Base-by-base conservation (phyloP, 2,329 filamentous ascomycete genomes). In the Talaromyces rugulosus region DNA sequence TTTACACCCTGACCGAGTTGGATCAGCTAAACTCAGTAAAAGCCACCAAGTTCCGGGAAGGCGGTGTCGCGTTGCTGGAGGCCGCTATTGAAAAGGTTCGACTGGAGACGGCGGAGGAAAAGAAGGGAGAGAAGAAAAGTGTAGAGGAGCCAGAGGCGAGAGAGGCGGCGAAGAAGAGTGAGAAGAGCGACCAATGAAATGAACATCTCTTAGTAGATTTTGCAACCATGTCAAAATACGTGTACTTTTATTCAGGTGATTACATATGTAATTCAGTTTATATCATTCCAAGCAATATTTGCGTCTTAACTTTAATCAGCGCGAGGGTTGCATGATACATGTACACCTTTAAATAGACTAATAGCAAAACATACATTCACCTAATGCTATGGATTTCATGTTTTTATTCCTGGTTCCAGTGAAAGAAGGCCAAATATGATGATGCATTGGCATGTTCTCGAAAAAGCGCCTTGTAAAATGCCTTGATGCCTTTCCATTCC, bases 1-100 rank as follows among this genome's bases (percentile, higher is more conserved):
- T 86, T 44, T 81, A 85, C 58, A 74, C 80, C 2, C 79, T 90
- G 69, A 89, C 87, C 67, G 83, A 90, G 34, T 80, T 95, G 68
- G 97, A 94, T 36, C 80, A 82, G 61, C 82, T 85, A 72, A 98
- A 98, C 78, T 83, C 94, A 53, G 81, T 83, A 66, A 98, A 98
- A 79, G 91, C 96, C 59, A 95, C 91, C 62, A 80, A 83, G 64
- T 96, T 86, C 78, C 84, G 92, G 65, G 78, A 85, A 65, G 78
- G 83, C 61, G 92, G 91, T 40, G 80, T 89, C 69, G 76, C 82
- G 61, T 85, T 85, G 31, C 83, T 98, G 67, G 88, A 95, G 67
- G 69, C 74, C 18, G 81, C 84, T 77, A 83, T 87, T 28, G 68
- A 76, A 67, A 68, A 68, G 61, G 83, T 96, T 69, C 23, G 23